A percentile compares a stretch with the other conserved stretches of the same genome.
Conservation (phyloP, 257 asterid genomes). For the Pogostemon cablin region DNA sequence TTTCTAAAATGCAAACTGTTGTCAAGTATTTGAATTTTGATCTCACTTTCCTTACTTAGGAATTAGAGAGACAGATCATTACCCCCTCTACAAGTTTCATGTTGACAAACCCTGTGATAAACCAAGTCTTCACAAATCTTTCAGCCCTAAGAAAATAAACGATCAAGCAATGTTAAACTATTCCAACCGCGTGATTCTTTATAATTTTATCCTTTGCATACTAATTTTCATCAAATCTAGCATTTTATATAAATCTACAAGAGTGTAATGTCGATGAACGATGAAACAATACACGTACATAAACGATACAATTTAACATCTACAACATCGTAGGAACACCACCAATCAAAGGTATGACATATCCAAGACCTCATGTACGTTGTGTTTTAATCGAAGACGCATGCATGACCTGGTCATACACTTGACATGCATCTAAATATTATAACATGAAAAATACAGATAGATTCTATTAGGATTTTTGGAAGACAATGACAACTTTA, state of each 20-base stretch:
- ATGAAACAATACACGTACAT: too few relatives aligned
- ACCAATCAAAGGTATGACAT: too few relatives aligned
- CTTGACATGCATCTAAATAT: too few relatives aligned
- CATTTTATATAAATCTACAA: too few relatives aligned
- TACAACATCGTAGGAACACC: too few relatives aligned
- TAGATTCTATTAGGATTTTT: background rate
- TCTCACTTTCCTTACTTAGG: constrained; percentile 6
- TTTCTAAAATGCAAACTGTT: background rate
- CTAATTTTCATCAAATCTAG: too few relatives aligned
- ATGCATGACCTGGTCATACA: too few relatives aligned
- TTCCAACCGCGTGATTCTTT: background rate
- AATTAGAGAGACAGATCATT: constrained; percentile 25
- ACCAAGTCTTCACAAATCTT: background rate
- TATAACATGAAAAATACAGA: too few relatives aligned
- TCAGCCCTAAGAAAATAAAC: background rate
- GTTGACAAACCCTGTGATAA: background rate
- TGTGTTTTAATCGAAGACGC: too few relatives aligned
- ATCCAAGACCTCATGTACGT: too few relatives aligned
- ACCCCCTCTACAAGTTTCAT: background rate
- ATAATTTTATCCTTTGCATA: background rate
- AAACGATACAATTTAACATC: too few relatives aligned
- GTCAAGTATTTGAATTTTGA: background rate
- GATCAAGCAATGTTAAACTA: background rate
- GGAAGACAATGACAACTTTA: background rate
- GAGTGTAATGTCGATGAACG: too few relatives aligned